Evolutionary conservation across 495 filamentous ascomycete genomes (phyloP), one percentile per base, ranked within the genome.

Genomic region (Pseudevernia furfuracea): DNA sequence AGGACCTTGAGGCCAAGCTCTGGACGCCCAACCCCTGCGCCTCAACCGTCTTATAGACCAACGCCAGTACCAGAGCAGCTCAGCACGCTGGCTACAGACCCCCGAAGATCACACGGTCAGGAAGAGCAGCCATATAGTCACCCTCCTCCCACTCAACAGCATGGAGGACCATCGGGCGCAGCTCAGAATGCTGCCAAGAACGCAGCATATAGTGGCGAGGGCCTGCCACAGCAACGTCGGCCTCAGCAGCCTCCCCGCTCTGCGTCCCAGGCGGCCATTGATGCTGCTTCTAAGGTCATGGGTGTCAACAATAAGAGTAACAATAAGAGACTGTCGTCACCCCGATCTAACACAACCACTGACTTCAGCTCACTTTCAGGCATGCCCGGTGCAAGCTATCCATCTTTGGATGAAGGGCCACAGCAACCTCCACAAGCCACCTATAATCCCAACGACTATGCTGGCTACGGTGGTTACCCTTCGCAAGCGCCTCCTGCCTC

Each of bases 381-480:
- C n/a, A 74, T 77, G 21, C 78, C 78, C 60, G 72, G 72, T 23
- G 68, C 73, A 11, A 67, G 74, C 48, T 58, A 71, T 36, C 73
- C 78, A 43, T n/a, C 63, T n/a, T 57, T 66, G 38, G 69, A 68
- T 41, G 41, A 58, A n/a, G 61, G 19, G 61, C 60, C 36, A 59
- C 81, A 79, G 60, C 80, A 78, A 67, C 80, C 82, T n/a, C 76
- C 79, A 56, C 84, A 89, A 67, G 80, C 83, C 28, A 83, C 81
- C 66, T 91, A 93, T 71, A 85, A 92, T 72, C 89, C 89, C 44
- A 79, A 83, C 38, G 85, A 83, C 59, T 92, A 92, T 73, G 86
- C 83, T 62, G 79, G 84, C 59, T 84, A 89, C 48, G 77, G 75
- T 64, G 77, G 69, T 2, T 71, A 74, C 63, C 59, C 71, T 48